Evolutionary conservation across 2,329 filamentous ascomycete genomes (phyloP), one percentile per base, ranked within the genome.

Genomic region (Fusarium albidum): DNA sequence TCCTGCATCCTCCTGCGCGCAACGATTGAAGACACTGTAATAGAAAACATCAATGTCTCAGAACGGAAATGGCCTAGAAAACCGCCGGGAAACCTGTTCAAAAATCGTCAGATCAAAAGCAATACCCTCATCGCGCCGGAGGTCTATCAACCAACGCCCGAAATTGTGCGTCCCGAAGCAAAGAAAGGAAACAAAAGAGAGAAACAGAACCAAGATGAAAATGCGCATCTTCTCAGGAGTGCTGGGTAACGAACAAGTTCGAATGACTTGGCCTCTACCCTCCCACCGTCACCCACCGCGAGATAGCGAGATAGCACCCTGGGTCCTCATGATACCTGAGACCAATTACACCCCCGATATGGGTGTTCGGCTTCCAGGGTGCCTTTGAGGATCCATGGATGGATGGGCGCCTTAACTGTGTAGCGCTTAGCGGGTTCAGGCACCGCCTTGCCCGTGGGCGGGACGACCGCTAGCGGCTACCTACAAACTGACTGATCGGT

Each of bases 91-190:
- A 42, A 52, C 54, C 17, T 46, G 15, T 31, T 28, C 31, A 40
- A 43, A 14, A 50, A 57, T 49, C 46, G 31, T 33, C 39, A 56
- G 41, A 64, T 48, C 33, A 51, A 61, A 56, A 63, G 39, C 49
- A 60, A 52, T 41, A 43, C 31, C 33, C 27, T 29, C 38, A 27
- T 45, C 34, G 42, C 12, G 37, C 27, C 15, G 10, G 15, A 29
- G 26, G 32, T 11, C 14, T 28, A n/a, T 27, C 29, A 5, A 14
- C 42, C 29, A 5, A 14, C 42, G 21, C 27, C 37, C 17, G 33
- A 31, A 18, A 43, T 40, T 38, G 7, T 41, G 26, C 26, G 27
- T 43, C 27, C 32, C 12, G 3, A 29, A 17, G 31, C 31, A 40
- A 45, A 26, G 29, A 34, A n/a, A 44, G 15, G 8, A 42, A 25